Evolutionary conservation across 164 flowering plant genomes (phyloP).

Genomic region (Annona squamosa): DNA sequence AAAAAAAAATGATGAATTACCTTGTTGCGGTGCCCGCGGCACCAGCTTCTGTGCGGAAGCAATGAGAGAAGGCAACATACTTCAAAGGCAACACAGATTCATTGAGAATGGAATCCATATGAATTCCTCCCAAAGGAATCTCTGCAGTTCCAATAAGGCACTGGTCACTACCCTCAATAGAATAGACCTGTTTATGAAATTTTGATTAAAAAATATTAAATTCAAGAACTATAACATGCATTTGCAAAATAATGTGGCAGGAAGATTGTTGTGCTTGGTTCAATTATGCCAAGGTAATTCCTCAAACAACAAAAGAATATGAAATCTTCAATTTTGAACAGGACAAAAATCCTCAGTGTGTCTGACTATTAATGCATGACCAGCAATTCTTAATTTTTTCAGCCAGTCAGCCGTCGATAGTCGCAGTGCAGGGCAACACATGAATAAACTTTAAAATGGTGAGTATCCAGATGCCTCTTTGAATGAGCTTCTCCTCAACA

Average conservation of each 20-base stretch:
- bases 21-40: conserved; percentile 87
- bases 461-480: no score
- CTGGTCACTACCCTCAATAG: conserved; percentile 82
- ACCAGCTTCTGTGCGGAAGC: conserved; percentile 95
- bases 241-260: neutral
- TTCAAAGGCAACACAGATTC: conserved; percentile 74
- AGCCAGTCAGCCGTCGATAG: no score
- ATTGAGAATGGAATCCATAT: conserved; percentile 85
- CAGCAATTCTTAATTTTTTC: neutral
- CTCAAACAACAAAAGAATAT: neutral
- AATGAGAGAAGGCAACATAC: conserved; percentile 85
- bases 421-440: no score
- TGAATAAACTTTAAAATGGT: no score
- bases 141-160: conserved; percentile 98
- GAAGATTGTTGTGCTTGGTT: neutral
- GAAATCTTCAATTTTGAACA: neutral
- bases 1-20: conserved; percentile 25
- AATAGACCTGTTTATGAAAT: conserved; percentile 58
- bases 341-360: neutral
- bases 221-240: neutral
- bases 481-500: no score
- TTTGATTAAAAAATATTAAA: neutral
- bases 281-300: neutral
- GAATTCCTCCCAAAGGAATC: conserved; percentile 97
- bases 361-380: neutral